Base-by-base conservation (phyloP, 1,284 basidiomycete genomes). In the Malassezia cuniculi region DNA sequence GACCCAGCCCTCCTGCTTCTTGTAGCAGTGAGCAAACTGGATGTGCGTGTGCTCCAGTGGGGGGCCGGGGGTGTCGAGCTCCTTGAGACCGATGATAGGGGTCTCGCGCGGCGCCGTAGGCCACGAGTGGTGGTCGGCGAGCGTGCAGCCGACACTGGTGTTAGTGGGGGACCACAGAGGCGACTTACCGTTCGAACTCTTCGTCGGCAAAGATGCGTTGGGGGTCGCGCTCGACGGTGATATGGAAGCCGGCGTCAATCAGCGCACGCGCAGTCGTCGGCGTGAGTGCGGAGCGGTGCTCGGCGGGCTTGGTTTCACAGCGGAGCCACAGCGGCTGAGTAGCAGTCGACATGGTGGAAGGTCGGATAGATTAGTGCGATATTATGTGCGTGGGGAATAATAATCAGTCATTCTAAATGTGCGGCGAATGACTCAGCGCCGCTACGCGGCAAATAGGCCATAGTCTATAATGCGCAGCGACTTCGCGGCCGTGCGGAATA, bases 11-110 rank as follows among this genome's bases (percentile, higher is more conserved):
- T 75, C 85, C 69, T 99, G 93, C 35, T 79, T 73, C 73, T 99
- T 99, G 77, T 86, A 99, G 71, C 90, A 95, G 70, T 97, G 93
- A 2, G 89, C 90, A 58, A 97, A 99, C 68, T 95, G 89, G 69
- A 99, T 90, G 71, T 99, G 93, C 7, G 84, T 89, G 71, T 65
- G 55, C n/a, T 55, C 51, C 28, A 66, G 50, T 34, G 55, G 52
- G 15, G 63, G 63, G 24, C 63, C 63, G 27, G 82, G 79, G 25
- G 58, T 52, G 34, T 68, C 68, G 15, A 99, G 78, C 69, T 97
- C 93, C 74, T 99, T 97, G 68, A 99, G 75, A 6, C 93, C 93
- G 57, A 95, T 81, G 70, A 99, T 93, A 41, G 84, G 81, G 28
- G 80, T 73, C 27, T 78, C 70, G 19, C 68, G 69, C 1, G 89